Conservation (phyloP, 108 stramenopile genomes). For the Skeletonema menzelii region DNA sequence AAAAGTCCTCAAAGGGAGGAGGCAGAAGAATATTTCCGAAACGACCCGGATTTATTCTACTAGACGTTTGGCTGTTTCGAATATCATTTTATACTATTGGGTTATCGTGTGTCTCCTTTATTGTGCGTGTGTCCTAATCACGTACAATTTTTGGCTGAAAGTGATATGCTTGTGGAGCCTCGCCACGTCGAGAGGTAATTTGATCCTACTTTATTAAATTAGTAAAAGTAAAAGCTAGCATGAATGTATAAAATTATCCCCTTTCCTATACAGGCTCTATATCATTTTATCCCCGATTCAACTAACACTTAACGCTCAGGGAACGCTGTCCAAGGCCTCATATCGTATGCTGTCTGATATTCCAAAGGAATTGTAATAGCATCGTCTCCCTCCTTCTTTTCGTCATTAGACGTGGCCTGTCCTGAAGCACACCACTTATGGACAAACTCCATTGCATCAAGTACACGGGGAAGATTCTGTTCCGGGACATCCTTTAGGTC, state of each 20-base stretch:
- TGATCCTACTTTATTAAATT: too few species aligned
- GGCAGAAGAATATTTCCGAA: too few species aligned
- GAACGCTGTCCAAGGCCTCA: slow-evolving; percentile 82
- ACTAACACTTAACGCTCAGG: slow-evolving; percentile 50
- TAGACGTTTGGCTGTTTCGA: too few species aligned
- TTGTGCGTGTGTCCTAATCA: too few species aligned
- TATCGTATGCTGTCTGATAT: slow-evolving; percentile 76
- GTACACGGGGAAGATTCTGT: slow-evolving; percentile 49
- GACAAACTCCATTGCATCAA: slow-evolving; percentile 67
- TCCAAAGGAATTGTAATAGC: slow-evolving; percentile 40
- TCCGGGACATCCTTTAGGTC: slow-evolving; percentile 67
- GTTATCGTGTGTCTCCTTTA: too few species aligned
- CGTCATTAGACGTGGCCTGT: slow-evolving; percentile 7
- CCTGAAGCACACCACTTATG: slow-evolving; percentile 47
- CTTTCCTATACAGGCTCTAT: not conserved
- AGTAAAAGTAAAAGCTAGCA: too few species aligned
- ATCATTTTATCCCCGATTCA: not conserved
- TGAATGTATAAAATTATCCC: not conserved
- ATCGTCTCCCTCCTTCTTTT: slow-evolving; percentile 18
- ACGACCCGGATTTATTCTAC: too few species aligned
- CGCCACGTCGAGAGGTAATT: too few species aligned
- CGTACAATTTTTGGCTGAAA: too few species aligned
- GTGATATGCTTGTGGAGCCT: too few species aligned
- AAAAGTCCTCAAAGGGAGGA: too few species aligned
- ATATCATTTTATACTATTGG: too few species aligned